A percentile compares a stretch with the other conserved stretches of the same genome.
Evolutionary conservation across 805 yeast genomes (phyloP).

Genomic region (Alloascoidea hylecoeti): DNA sequence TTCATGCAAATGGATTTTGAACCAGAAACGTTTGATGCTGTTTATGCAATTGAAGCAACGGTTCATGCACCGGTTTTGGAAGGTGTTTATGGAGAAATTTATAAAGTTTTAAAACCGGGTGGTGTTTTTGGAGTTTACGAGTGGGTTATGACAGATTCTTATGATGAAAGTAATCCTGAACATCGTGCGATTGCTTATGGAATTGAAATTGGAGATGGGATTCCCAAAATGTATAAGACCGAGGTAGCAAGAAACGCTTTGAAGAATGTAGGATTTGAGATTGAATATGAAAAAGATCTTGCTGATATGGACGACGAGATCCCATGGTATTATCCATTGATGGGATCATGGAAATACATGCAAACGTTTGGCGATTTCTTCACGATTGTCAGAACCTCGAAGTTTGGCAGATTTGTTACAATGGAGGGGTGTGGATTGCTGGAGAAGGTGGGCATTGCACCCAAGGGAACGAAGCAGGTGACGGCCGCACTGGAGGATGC

Average conservation of each 20-base stretch:
- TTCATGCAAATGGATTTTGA: slow-evolving; percentile 98
- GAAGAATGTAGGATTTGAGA: slow-evolving; percentile 73
- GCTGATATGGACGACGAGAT: slow-evolving; percentile 72
- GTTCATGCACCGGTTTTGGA: slow-evolving; percentile 95
- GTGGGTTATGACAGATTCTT: slow-evolving; percentile 96
- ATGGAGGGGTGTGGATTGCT: slow-evolving; percentile 66
- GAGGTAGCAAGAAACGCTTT: slow-evolving; percentile 84
- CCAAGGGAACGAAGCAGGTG: slow-evolving; percentile 83
- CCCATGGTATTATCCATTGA: slow-evolving; percentile 96
- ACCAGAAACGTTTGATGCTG: slow-evolving; percentile 85
- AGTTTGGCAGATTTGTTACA: slow-evolving; percentile 75
- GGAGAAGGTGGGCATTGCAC: slow-evolving; percentile 81
- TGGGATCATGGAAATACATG: slow-evolving; percentile 86
- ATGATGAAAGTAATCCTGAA: slow-evolving; percentile 74
- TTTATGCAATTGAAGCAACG: slow-evolving; percentile 97
- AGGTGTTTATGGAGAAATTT: slow-evolving; percentile 91
- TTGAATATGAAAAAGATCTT: slow-evolving; percentile 63
- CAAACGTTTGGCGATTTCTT: slow-evolving; percentile 66
- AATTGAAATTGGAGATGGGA: slow-evolving; percentile 97
- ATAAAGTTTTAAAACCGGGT: slow-evolving; percentile 93
- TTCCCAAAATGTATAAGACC: slow-evolving; percentile 87
- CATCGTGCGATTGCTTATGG: slow-evolving; percentile 95
- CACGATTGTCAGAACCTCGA: slow-evolving; percentile 82
- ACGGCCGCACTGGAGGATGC: slow-evolving; percentile 93
- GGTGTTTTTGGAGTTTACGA: slow-evolving; percentile 97